A percentile compares a stretch with the other conserved stretches of the same genome.
Conservation (phyloP, 305 asterid species). For the Fraxinus albicans region DNA sequence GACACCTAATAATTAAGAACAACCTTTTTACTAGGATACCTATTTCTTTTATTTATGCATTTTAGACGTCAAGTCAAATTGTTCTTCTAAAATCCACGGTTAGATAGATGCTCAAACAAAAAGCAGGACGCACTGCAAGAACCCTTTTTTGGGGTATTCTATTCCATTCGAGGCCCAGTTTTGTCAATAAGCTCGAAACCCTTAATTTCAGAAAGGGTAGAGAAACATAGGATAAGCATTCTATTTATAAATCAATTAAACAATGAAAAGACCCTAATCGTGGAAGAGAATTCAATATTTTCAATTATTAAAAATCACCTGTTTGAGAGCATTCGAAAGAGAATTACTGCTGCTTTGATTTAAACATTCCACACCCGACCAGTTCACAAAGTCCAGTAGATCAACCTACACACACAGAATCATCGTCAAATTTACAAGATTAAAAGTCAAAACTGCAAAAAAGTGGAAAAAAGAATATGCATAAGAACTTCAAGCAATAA, state of each 20-base stretch:
- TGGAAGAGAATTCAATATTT: neutral
- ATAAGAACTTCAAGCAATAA: neutral
- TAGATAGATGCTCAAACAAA: neutral
- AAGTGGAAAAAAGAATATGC: neutral
- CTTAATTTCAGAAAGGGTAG: neutral
- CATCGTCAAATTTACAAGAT: neutral
- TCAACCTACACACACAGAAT: constrained; percentile 52
- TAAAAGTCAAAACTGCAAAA: neutral
- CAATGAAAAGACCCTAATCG: constrained; percentile 19
- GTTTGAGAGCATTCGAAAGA: constrained; percentile 78
- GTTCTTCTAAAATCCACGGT: neutral
- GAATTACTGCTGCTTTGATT: constrained; percentile 65
- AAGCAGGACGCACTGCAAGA: neutral
- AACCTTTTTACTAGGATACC: neutral
- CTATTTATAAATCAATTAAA: neutral
- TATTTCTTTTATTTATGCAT: neutral
- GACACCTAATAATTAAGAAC: neutral
- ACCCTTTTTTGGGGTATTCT: neutral
- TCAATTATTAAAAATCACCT: constrained; percentile 38
- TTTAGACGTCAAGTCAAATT: neutral
- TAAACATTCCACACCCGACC: constrained; percentile 93
- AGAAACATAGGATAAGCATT: neutral
- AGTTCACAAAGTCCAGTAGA: constrained; percentile 77
- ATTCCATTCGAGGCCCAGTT: neutral
- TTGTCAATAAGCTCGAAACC: neutral